phyloP scores from a whole-genome alignment of 805 yeast species.

The Saturnispora diversa region DNA sequence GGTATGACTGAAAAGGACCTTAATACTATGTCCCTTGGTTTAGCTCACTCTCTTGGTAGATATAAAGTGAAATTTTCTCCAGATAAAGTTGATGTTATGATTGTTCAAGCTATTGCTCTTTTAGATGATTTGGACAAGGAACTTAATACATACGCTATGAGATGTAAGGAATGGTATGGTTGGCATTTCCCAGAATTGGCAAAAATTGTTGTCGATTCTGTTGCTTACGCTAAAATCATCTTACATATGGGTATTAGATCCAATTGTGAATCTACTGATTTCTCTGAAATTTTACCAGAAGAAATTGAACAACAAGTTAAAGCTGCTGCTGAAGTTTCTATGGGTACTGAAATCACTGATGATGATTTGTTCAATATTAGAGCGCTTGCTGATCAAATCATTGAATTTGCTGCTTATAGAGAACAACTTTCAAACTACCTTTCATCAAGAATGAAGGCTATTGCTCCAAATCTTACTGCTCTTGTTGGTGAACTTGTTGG shows the following conservation, averaged over 20 bases:
- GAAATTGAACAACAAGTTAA: conserved; percentile 88
- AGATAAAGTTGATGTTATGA: conserved; percentile 98
- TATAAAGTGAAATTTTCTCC: conserved; percentile 96
- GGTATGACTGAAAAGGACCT: conserved; percentile 81
- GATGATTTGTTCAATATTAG: conserved; percentile 80
- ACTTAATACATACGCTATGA: conserved; percentile 96
- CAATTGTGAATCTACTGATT: conserved; percentile 82
- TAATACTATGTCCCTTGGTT: conserved; percentile 93
- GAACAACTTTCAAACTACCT: conserved; percentile 90
- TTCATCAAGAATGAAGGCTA: conserved; percentile 93
- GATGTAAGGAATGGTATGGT: conserved; percentile 99
- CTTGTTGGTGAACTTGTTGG: conserved; percentile 97
- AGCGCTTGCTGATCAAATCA: conserved; percentile 91
- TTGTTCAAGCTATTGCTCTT: conserved; percentile 96
- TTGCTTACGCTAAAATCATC: conserved; percentile 91
- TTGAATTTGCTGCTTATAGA: conserved; percentile 92
- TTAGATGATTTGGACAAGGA: conserved; percentile 97
- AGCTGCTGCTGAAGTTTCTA: conserved; percentile 95
- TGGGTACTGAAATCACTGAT: conserved; percentile 98
- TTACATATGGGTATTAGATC: conserved; percentile 91
- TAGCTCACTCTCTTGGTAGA: conserved; percentile 98
- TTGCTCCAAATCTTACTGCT: conserved; percentile 95
- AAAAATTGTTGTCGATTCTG: conserved; percentile 91
- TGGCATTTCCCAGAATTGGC: conserved; percentile 99
- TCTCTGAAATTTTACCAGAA: conserved; percentile 86